Percentiles rank a stretch among this genome's conserved stretches.
Conservation (phyloP, 352 stramenopile species). For the Aphanomyces cochlioides region DNA sequence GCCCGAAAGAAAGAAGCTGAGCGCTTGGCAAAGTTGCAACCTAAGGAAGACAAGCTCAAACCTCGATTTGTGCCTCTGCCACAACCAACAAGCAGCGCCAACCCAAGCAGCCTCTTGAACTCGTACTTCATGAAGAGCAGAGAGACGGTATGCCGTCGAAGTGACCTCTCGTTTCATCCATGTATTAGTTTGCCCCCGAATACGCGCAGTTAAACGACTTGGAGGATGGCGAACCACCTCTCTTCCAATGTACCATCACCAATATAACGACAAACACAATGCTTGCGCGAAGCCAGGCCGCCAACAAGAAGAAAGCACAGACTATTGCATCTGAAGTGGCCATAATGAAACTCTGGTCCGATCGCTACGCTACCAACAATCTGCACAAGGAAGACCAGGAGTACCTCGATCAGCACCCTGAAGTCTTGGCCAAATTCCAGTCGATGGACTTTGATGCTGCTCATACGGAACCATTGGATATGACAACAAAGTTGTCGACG, state of each 20-base stretch:
- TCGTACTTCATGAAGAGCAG: slow-evolving; percentile 16
- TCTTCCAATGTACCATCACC: slow-evolving; percentile 21
- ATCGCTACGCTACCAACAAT: not conserved
- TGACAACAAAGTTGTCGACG: not conserved
- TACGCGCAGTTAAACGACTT: not conserved
- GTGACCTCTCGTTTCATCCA: not conserved
- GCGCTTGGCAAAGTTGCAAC: not conserved
- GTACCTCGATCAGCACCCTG: slow-evolving; percentile 13
- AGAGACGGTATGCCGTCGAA: not conserved
- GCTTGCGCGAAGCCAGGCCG: not conserved
- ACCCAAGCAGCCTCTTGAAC: slow-evolving; percentile 9
- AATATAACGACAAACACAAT: not conserved
- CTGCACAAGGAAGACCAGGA: slow-evolving; percentile 13
- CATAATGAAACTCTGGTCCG: slow-evolving; percentile 17
- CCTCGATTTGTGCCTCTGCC: slow-evolving; percentile 7
- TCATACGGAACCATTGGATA: not conserved
- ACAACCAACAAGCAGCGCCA: not conserved
- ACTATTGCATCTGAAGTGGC: slow-evolving; percentile 12
- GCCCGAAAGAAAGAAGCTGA: not conserved
- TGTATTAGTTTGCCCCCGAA: slow-evolving; percentile 14
- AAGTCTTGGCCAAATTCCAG: not conserved
- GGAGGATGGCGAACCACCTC: slow-evolving; percentile 7
- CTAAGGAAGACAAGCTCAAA: not conserved
- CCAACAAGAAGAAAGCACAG: slow-evolving; percentile 24
- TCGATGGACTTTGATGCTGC: not conserved